These are phyloP conservation scores for Alliaria petiolata DNA, from an alignment of 345 rosid species.

Conservation along the genomic window DNA sequence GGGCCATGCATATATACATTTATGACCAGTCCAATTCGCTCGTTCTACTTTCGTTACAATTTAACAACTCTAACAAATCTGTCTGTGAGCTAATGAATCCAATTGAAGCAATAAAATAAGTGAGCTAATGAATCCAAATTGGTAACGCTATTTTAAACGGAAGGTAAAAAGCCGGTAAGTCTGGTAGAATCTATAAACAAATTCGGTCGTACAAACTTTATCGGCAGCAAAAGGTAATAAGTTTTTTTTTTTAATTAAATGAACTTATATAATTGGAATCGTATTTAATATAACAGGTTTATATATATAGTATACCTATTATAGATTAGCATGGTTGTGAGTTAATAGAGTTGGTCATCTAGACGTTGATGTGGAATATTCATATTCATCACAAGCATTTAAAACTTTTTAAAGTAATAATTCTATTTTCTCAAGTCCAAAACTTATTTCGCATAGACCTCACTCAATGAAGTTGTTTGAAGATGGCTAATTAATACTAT, in stretches of 20 bases:
- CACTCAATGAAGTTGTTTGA: neutral
- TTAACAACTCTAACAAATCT: slow-evolving; percentile 1
- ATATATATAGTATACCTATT: neutral
- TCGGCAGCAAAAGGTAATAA: neutral
- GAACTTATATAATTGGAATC: neutral
- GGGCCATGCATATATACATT: slow-evolving; percentile 10
- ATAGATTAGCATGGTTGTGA: neutral
- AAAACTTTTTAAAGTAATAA: neutral
- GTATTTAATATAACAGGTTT: neutral
- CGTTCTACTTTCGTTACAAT: neutral
- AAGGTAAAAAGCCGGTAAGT: neutral
- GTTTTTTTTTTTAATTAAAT: neutral
- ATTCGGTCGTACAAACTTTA: neutral
- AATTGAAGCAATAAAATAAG: neutral
- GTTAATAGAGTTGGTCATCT: slow-evolving; percentile 6
- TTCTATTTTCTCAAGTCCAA: too few relatives aligned
- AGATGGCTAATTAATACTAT: neutral
- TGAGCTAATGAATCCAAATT: neutral
- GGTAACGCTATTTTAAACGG: neutral
- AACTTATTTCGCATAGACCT: too few relatives aligned
- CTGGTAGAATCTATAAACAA: neutral
- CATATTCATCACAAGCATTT: slow-evolving; percentile 2
- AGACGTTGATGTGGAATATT: slow-evolving; percentile 12
- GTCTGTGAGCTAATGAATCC: too few relatives aligned
- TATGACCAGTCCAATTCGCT: neutral